A percentile compares a stretch with the other conserved stretches of the same genome.
Conservation (phyloP, 441 rosid species). For the Theobroma grandiflorum region DNA sequence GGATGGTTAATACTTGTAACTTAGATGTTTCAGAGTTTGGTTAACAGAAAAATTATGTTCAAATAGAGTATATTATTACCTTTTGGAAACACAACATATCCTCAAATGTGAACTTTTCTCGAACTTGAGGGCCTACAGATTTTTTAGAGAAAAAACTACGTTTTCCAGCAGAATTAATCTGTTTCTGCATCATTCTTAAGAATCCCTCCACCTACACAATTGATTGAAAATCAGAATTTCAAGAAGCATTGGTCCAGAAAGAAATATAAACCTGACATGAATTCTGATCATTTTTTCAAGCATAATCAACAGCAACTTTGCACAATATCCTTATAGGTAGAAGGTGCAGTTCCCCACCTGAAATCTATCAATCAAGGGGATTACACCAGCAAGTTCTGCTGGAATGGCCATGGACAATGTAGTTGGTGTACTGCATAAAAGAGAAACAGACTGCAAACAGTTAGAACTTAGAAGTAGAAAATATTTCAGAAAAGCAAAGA, state of each 20-base stretch:
- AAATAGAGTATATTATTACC: conserved; percentile 45
- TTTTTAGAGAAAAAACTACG: conserved; percentile 92
- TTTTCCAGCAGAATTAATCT: conserved; percentile 86
- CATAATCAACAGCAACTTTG: conserved; percentile 10
- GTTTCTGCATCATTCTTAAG: conserved; percentile 93
- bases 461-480: background rate
- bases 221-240: conserved; percentile 21
- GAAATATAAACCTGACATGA: background rate
- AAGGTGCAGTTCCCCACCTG: conserved; percentile 54
- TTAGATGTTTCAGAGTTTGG: conserved; percentile 27
- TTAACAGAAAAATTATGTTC: background rate
- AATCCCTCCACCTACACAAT: conserved; percentile 87
- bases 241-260: background rate
- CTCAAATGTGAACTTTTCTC: conserved; percentile 90
- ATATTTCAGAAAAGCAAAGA: background rate
- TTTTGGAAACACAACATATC: conserved; percentile 98
- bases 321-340: conserved; percentile 5
- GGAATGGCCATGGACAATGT: conserved; percentile 71
- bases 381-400: conserved; percentile 89
- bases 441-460: conserved; percentile 1
- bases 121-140: conserved; percentile 70
- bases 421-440: conserved; percentile 56
- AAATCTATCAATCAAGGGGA: conserved; percentile 92
- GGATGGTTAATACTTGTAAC: conserved; percentile 22
- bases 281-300: conserved; percentile 1